Percentiles rank a stretch among this genome's conserved stretches.
phyloP scores from a whole-genome alignment of 805 yeast genomes.

The Kodamaea kaohsiungensis region DNA sequence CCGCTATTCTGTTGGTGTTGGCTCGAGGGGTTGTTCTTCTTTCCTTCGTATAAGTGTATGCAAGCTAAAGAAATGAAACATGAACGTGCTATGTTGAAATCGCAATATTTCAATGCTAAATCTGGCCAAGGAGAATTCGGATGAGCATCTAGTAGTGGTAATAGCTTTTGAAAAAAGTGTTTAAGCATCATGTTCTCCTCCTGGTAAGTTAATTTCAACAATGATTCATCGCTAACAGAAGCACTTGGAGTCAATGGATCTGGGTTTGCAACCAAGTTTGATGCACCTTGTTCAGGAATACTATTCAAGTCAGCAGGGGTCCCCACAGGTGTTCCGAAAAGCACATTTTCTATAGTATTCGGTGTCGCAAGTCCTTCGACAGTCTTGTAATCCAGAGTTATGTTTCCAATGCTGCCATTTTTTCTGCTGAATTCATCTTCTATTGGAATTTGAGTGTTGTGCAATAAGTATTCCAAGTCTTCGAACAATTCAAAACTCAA shows the following conservation, averaged over 20 bases:
- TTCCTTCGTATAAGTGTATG: conserved; percentile 55
- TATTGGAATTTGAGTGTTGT: conserved; percentile 3
- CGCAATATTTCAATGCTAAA: conserved; percentile 56
- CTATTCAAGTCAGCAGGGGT: not conserved
- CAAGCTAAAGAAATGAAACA: conserved; percentile 59
- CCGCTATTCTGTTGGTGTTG: not conserved
- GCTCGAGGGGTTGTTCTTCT: conserved; percentile 18
- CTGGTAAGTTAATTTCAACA: conserved; percentile 29
- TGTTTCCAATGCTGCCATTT: not conserved
- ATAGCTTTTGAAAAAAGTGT: conserved; percentile 54
- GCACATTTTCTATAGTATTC: not conserved
- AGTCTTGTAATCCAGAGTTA: conserved; percentile 1
- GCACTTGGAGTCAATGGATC: not conserved
- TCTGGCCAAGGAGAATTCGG: conserved; percentile 66
- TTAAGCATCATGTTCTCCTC: conserved; percentile 57
- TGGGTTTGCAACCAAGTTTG: not conserved
- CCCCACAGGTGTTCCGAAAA: not conserved
- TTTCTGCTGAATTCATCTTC: not conserved
- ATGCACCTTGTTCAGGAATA: not conserved
- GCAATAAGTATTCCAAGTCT: conserved; percentile 24
- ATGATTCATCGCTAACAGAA: not conserved
- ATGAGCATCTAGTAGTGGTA: conserved; percentile 58
- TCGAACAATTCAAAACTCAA: conserved; percentile 27
- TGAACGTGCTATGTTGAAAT: conserved; percentile 56
- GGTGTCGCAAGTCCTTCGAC: not conserved